Conservation (phyloP, 192 early-diverging fungal species). For the Coemansia sp. region DNA sequence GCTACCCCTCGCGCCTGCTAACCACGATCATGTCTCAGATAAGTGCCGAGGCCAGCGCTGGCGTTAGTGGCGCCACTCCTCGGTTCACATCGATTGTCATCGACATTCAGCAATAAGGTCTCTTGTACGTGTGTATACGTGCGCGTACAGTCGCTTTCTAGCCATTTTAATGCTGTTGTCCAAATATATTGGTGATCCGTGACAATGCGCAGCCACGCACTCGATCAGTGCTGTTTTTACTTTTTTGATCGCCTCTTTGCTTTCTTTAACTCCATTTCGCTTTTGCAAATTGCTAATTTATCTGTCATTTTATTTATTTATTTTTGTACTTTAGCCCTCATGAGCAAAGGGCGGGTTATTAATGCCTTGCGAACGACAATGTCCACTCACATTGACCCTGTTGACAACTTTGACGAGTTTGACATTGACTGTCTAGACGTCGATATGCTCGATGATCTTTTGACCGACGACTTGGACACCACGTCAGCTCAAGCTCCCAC, state of each 20-base stretch:
- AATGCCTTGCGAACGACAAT: slow-evolving; percentile 3
- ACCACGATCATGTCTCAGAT: slow-evolving; percentile 33
- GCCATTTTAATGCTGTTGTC: too few species aligned
- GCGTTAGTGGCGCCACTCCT: slow-evolving; percentile 1
- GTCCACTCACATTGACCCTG: slow-evolving; percentile 11
- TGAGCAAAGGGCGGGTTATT: neutral
- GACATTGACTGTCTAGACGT: slow-evolving; percentile 42
- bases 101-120: slow-evolving; percentile 19
- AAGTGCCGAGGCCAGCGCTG: neutral
- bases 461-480: slow-evolving; percentile 34
- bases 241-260: slow-evolving; percentile 1
- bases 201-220: slow-evolving; percentile 40
- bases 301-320: neutral
- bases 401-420: slow-evolving; percentile 32
- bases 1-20: slow-evolving; percentile 9
- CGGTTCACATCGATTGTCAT: slow-evolving; percentile 31
- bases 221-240: neutral
- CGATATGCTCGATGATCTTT: slow-evolving; percentile 39
- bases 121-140: neutral
- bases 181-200: neutral
- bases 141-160: neutral
- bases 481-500: neutral
- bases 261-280: neutral
- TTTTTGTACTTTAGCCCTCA: neutral
- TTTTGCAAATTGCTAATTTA: neutral